Base-by-base conservation (phyloP, 352 stramenopile species). In the Phytophthora sp. region DNA sequence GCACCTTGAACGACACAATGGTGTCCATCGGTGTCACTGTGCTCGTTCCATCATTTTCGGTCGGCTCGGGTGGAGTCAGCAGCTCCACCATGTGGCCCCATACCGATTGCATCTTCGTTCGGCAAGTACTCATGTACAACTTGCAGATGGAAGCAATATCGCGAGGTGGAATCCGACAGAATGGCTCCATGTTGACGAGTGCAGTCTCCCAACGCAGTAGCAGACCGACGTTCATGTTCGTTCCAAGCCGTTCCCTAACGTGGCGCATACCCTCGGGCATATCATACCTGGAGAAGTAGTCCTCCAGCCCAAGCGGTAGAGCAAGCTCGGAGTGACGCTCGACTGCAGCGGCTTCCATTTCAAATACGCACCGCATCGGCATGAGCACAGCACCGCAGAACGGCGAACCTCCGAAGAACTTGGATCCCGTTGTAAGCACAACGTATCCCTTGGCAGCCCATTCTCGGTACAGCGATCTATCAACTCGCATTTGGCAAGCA, bases 371-470 rank as follows among this genome's bases (percentile, higher is more conserved):
- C 17, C 74, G 80, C 57, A 87, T 87, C 0, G 89, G 87, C 57
- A 96, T 65, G n/a, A 96, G 54, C 42, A 96, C 82, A 3, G 83
- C 85, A 50, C 89, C 89, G 42, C 87, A 94, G 61, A 97, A 97
- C 3, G 89, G 89, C 0, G 85, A 87, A 6, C 87, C 89, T 13
- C 76, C 87, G 46, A 92, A 97, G 62, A 95, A 96, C 68, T 96
- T 96, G 41, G 87, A 96, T 24, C 87, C 88, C 3, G 89, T 97
- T 18, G 92, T 74, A 12, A 97, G 72, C 27, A 84, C 86, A 3
- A 96, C 52, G 42, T 87, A 96, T 3, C 85, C 84, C 17, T 79
- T 82, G 17, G 57, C 42, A 2, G 62, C 54, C 61, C 93, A 96
- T 62, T 88, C 73, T 48, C 75, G 73, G 54, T 94, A 88, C 13